phyloP scores from a whole-genome alignment of 176 grass and related monocot species.

The Lolium rigidum region DNA sequence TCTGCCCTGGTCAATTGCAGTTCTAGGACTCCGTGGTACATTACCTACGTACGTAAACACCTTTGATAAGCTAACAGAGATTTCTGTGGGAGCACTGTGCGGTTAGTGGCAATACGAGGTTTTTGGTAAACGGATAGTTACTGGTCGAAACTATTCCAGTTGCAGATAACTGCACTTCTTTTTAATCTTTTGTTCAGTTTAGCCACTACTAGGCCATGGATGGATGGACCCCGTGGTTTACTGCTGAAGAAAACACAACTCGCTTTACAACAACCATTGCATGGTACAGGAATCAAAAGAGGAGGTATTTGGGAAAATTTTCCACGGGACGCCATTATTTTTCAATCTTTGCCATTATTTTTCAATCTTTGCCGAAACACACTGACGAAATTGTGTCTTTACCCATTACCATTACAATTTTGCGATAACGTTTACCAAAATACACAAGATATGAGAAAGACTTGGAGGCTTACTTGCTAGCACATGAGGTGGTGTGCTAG shows the following conservation, averaged over 20 bases:
- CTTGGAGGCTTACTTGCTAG: too few relatives aligned
- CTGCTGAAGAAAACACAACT: conserved; percentile 5
- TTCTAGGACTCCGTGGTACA: conserved; percentile 31
- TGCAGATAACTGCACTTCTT: background rate
- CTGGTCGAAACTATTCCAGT: conserved; percentile 4
- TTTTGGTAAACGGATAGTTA: background rate
- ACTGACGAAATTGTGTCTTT: too few relatives aligned
- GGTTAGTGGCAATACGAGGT: background rate
- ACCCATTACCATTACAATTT: too few relatives aligned
- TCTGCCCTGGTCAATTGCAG: conserved; percentile 48
- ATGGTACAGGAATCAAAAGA: background rate
- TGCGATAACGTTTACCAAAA: too few relatives aligned
- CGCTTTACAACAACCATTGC: conserved; percentile 2
- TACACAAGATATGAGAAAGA: too few relatives aligned
- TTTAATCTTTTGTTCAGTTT: background rate
- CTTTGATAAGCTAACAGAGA: background rate
- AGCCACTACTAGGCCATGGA: background rate
- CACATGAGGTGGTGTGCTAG: too few relatives aligned
- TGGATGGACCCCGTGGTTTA: conserved; percentile 15
- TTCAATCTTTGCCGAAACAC: too few relatives aligned
- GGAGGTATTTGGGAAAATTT: too few relatives aligned
- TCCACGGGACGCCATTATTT: too few relatives aligned
- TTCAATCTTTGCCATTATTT: too few relatives aligned
- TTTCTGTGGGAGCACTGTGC: background rate
- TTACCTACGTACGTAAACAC: background rate